Percentiles rank a stretch among this genome's conserved stretches.
Conservation (phyloP, 805 yeast species). For the Monosporozyma unispora region DNA sequence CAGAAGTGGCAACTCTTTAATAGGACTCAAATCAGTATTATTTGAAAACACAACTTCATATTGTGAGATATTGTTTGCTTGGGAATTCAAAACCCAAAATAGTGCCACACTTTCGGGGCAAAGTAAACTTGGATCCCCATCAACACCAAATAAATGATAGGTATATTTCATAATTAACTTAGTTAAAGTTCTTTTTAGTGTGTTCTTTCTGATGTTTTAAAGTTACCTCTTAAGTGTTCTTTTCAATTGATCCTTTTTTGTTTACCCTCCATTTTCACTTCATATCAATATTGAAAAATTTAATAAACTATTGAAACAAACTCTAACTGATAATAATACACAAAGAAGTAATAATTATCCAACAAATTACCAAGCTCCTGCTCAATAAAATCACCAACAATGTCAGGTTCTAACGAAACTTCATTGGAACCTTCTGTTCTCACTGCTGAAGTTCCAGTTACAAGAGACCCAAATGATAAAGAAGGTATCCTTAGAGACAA, state of each 20-base stretch:
- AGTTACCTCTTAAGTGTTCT: not conserved
- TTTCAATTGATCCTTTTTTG: no score
- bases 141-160: slow-evolving; percentile 24
- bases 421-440: not conserved
- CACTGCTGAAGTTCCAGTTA: not conserved
- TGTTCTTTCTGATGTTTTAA: not conserved
- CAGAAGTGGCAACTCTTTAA: slow-evolving; percentile 43
- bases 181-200: not conserved
- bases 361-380: no score
- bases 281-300: not conserved
- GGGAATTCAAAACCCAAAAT: slow-evolving; percentile 11
- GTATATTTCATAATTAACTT: not conserved
- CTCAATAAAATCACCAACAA: no score
- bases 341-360: no score
- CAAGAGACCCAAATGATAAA: not conserved
- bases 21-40: slow-evolving; percentile 45
- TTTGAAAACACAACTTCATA: slow-evolving; percentile 44
- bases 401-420: slow-evolving; percentile 1
- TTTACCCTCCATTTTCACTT: not conserved
- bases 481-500: not conserved
- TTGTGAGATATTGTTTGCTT: slow-evolving; percentile 2
- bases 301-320: not conserved
- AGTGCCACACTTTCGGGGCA: slow-evolving; percentile 27
- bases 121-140: slow-evolving; percentile 19
- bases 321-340: no score